Conservation (phyloP, 305 asterid genomes). For the Lippia alba region DNA sequence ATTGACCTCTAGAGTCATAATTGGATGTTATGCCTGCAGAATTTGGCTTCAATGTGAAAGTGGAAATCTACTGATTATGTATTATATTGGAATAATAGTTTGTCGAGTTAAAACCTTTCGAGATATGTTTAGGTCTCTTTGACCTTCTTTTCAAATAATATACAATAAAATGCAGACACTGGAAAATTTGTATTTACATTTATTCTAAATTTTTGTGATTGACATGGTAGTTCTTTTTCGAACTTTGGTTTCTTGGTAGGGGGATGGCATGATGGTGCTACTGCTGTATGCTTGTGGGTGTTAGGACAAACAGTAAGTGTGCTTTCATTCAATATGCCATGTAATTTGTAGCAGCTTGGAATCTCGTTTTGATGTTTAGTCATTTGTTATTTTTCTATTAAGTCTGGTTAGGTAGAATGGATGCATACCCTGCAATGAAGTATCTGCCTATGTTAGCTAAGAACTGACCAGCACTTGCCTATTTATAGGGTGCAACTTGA, state of each 20-base stretch:
- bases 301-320: slow-evolving; percentile 76
- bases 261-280: slow-evolving; percentile 97
- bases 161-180: slow-evolving; percentile 11
- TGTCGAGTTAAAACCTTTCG: no score
- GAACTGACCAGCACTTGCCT: not conserved
- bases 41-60: slow-evolving; percentile 23
- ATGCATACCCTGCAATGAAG: slow-evolving; percentile 1
- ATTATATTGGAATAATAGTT: not conserved
- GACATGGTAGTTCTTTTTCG: slow-evolving; percentile 7
- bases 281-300: slow-evolving; percentile 90
- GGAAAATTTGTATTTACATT: not conserved
- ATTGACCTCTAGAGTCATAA: slow-evolving; percentile 24
- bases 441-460: slow-evolving; percentile 3
- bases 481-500: not conserved
- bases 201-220: slow-evolving; percentile 12
- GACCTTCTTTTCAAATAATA: not conserved
- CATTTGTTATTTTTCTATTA: not conserved
- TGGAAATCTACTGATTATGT: slow-evolving; percentile 1
- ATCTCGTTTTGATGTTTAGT: not conserved
- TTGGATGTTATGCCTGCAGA: slow-evolving; percentile 13
- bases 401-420: slow-evolving; percentile 20
- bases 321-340: slow-evolving; percentile 13
- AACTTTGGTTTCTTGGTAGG: slow-evolving; percentile 50
- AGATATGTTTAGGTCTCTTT: not conserved
- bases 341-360: slow-evolving; percentile 3